A percentile compares a stretch with the other conserved stretches of the same genome.
phyloP scores from a whole-genome alignment of 805 yeast genomes.

The Cyberlindnera galapagoensis region DNA sequence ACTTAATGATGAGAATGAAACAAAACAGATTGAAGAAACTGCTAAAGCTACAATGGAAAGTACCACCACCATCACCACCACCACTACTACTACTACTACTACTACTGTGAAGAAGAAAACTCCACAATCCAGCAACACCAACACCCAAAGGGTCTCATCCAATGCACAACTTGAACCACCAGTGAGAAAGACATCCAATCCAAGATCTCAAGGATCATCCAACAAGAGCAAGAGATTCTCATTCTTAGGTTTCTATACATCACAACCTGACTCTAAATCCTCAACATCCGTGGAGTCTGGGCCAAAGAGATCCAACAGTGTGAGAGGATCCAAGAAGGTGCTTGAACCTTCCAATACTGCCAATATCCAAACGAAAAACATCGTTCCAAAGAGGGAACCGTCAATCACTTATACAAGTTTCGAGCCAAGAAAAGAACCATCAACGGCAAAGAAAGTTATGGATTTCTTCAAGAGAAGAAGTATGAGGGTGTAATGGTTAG shows the following conservation, averaged over 20 bases:
- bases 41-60: slow-evolving; percentile 8
- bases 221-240: slow-evolving; percentile 34
- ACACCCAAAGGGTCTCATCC: slow-evolving; percentile 1
- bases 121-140: slow-evolving; percentile 10
- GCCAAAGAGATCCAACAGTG: slow-evolving; percentile 6
- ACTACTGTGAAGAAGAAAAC: slow-evolving; percentile 5
- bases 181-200: slow-evolving; percentile 10
- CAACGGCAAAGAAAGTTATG: slow-evolving; percentile 73
- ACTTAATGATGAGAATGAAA: not conserved
- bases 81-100: slow-evolving; percentile 9
- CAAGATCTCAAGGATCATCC: slow-evolving; percentile 4
- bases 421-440: slow-evolving; percentile 43
- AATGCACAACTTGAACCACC: slow-evolving; percentile 2
- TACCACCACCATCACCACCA: slow-evolving; percentile 7
- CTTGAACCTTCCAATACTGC: slow-evolving; percentile 22
- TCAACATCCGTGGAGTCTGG: slow-evolving; percentile 6
- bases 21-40: slow-evolving; percentile 1
- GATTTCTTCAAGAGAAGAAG: slow-evolving; percentile 73
- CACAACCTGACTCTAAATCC: slow-evolving; percentile 12
- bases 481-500: slow-evolving; percentile 20
- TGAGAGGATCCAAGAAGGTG: too few relatives aligned
- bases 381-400: slow-evolving; percentile 13
- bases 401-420: slow-evolving; percentile 21
- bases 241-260: slow-evolving; percentile 30
- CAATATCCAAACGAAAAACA: slow-evolving; percentile 12